These are phyloP conservation scores for Colletotrichum karsti DNA, from an alignment of 2,329 filamentous ascomycete species.

Conservation along the genomic window DNA sequence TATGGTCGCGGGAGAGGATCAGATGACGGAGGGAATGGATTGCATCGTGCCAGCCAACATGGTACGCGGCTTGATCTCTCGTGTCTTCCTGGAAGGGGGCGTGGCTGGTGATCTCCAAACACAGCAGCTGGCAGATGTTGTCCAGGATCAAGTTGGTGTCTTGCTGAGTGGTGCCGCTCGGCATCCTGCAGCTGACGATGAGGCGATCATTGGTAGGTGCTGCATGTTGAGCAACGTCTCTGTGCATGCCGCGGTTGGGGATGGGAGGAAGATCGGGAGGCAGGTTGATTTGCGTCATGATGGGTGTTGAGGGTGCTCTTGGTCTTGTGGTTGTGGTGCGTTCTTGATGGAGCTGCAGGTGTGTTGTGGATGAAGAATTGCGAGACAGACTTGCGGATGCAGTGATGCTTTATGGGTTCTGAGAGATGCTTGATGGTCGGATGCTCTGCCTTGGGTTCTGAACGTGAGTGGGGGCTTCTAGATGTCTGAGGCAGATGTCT, in stretches of 20 bases:
- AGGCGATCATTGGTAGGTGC: neutral
- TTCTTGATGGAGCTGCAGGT: neutral
- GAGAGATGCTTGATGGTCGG: too few species aligned
- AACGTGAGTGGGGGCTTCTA: too few species aligned
- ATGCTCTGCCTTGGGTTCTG: too few species aligned
- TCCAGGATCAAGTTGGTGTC: neutral
- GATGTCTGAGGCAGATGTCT: too few species aligned
- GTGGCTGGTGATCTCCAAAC: neutral
- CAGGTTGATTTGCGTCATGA: too few species aligned
- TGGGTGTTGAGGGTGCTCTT: too few species aligned
- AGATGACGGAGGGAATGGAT: neutral
- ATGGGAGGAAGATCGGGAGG: too few species aligned
- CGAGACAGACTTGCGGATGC: too few species aligned
- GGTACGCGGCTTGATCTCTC: neutral
- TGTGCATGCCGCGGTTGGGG: too few species aligned
- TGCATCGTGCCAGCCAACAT: conserved; percentile 12
- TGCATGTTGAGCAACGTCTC: neutral
- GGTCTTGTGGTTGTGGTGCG: too few species aligned
- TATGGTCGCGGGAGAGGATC: neutral
- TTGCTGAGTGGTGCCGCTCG: neutral
- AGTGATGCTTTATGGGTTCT: neutral
- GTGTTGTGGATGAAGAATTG: neutral
- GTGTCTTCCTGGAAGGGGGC: neutral
- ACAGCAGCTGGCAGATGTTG: neutral
- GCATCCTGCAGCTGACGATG: neutral